Conservation (phyloP, 2,329 filamentous ascomycete species). For the Colletotrichum sojae region DNA sequence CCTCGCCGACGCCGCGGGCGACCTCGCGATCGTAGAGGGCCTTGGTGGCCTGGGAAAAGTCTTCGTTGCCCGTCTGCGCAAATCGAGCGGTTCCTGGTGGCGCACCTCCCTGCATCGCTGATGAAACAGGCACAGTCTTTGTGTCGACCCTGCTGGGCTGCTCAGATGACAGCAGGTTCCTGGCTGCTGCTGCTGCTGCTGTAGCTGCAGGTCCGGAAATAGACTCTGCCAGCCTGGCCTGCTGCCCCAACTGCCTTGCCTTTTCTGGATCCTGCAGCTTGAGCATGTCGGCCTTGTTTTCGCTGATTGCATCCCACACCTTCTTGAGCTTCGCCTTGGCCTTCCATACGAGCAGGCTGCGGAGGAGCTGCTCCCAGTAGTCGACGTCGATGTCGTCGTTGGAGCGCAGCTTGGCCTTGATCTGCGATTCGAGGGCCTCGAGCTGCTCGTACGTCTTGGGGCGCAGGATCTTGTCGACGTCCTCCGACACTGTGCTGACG, state of each 20-base stretch:
- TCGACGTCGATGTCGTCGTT: conserved; percentile 96
- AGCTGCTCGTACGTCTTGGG: conserved; percentile 91
- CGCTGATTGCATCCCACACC: conserved; percentile 82
- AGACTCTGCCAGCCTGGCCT: conserved; percentile 50
- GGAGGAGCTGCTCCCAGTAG: conserved; percentile 95
- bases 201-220: conserved; percentile 46
- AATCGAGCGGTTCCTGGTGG: conserved; percentile 77
- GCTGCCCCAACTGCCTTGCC: conserved; percentile 60
- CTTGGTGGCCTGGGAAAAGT: conserved; percentile 89
- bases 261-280: conserved; percentile 77
- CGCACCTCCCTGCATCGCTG: conserved; percentile 45
- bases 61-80: conserved; percentile 77
- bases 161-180: conserved; percentile 37
- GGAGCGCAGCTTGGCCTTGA: conserved; percentile 86
- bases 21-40: conserved; percentile 94
- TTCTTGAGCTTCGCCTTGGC: conserved; percentile 86
- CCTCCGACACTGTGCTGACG: conserved; percentile 84
- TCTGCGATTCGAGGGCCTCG: conserved; percentile 88
- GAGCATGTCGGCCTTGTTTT: conserved; percentile 70
- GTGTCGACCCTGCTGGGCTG: conserved; percentile 46
- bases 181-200: conserved; percentile 5
- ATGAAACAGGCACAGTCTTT: conserved; percentile 33
- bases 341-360: conserved; percentile 90
- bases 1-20: conserved; percentile 89
- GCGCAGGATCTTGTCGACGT: conserved; percentile 88